Evolutionary conservation across 345 rosid species (phyloP), one percentile per base, ranked within the genome.

Genomic region (Moringa oleifera): DNA sequence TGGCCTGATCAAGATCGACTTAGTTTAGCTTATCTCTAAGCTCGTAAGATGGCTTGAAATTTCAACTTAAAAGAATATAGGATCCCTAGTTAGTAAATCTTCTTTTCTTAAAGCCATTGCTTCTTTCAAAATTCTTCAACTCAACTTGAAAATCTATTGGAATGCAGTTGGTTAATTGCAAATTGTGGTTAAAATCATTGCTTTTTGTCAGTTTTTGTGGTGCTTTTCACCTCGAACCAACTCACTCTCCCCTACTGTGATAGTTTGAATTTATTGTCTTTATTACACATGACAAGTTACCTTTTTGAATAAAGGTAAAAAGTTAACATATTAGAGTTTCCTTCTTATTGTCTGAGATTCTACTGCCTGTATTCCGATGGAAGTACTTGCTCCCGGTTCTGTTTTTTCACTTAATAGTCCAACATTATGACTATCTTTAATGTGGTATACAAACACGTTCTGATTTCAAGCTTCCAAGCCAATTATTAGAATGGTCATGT

Each of bases 101-200:
- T 51, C 51, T 66, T 6, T 19, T 16, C 23, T 52, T 13, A 25
- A 37, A 25, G 25, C 45, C 20, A 23, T 17, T 66, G 54, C 31
- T 63, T 63, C 52, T 45, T 57, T 72, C 49, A 46, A 49, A 47
- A n/a, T n/a, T n/a, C n/a, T n/a, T n/a, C n/a, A n/a, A n/a, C n/a
- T n/a, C n/a, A n/a, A n/a, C n/a, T n/a, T n/a, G n/a, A n/a, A n/a
- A n/a, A n/a, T n/a, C n/a, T n/a, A n/a, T n/a, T n/a, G n/a, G n/a
- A n/a, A n/a, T n/a, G n/a, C n/a, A n/a, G n/a, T n/a, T n/a, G n/a
- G n/a, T n/a, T n/a, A n/a, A n/a, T n/a, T n/a, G n/a, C n/a, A n/a
- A n/a, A n/a, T n/a, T n/a, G n/a, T n/a, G n/a, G n/a, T n/a, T n/a
- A n/a, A n/a, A n/a, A n/a, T n/a, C n/a, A n/a, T 20, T 31, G 46